Percentiles rank a stretch among this genome's conserved stretches.
Conservation (phyloP, 2,329 filamentous ascomycete genomes). For the Mollisiaceae sp. region DNA sequence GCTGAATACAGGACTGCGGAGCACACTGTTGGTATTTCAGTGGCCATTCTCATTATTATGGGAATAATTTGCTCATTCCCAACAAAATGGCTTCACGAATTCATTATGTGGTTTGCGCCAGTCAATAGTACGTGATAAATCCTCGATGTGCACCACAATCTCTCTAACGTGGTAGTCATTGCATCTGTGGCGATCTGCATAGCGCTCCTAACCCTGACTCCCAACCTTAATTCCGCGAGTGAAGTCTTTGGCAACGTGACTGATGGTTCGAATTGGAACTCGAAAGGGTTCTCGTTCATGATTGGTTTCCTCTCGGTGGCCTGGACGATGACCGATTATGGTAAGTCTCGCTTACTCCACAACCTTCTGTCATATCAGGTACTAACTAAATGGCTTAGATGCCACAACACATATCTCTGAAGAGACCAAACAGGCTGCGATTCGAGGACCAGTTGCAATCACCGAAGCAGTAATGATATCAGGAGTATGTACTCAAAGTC, state of each 20-base stretch:
- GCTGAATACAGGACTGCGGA: background rate
- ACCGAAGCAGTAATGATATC: background rate
- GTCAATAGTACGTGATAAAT: background rate
- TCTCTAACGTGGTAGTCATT: background rate
- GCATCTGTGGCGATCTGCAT: constrained; percentile 6
- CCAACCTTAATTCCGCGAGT: background rate
- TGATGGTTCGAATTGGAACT: constrained; percentile 4
- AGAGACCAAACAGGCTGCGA: constrained; percentile 4
- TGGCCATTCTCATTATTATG: constrained; percentile 6
- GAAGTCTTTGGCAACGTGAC: background rate
- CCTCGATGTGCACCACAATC: background rate
- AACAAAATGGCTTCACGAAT: constrained; percentile 1
- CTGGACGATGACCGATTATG: constrained; percentile 4
- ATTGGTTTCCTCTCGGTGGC: constrained; percentile 2
- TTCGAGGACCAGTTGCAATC: constrained; percentile 5
- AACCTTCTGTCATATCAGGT: background rate
- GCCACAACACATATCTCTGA: constrained; percentile 1
- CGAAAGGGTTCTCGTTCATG: background rate
- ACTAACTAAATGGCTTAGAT: background rate
- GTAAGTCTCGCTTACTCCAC: background rate
- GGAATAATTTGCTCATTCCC: background rate
- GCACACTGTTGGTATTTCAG: background rate
- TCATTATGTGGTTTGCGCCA: background rate
- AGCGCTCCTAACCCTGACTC: background rate
- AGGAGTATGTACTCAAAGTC: background rate